Evolutionary conservation across 1,284 basidiomycete species (phyloP), one percentile per base, ranked within the genome.

Genomic region (Sphagnurus paluster): DNA sequence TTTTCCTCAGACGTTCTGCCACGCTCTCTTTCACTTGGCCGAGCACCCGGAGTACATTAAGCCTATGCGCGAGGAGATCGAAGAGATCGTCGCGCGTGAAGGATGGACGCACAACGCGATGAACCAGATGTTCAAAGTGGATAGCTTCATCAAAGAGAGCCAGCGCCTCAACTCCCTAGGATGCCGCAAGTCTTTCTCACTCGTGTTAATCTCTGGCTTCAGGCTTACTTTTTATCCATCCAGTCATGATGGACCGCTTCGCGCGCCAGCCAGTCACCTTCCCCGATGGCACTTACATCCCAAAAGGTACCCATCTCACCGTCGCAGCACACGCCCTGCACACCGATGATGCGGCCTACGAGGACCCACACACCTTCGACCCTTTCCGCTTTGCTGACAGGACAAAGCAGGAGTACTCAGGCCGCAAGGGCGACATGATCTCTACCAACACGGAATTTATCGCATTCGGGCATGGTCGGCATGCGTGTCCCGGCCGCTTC

Each of bases 81-180:
- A 71, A 38, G 39, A 41, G 0, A 57, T 70, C 4, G 45, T 72
- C 6, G 45, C 50, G 0, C 25, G 28, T 10, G 49, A 63, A 17
- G 72, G 73, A 0, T 76, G 73, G 74, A 71, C 66, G 1, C 72
- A 74, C 46, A 49, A 38, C 0, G 65, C 69, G 0, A 50, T 77
- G 41, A 56, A 42, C n/a, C 63, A 61, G 29, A 66, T 75, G 67
- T 49, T 54, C 40, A 67, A 69, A 48, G 42, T 74, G 4, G 72
- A 76, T 50, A 75, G 72, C 49, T 71, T 74, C 40, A 28, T 65
- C 11, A 59, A 57, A 25, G 63, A 65, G 45, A 55, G 52, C 20
- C 56, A 56, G 38, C 49, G 61, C 25, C 40, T 58, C 2, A 45
- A 50, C 14, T 21, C 42, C 1, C 34, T 44, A 14, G 49, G 29